A percentile compares a stretch with the other conserved stretches of the same genome.
phyloP scores from a whole-genome alignment of 371 early-diverging fungal species.

The Lichtheimia hyalospora region DNA sequence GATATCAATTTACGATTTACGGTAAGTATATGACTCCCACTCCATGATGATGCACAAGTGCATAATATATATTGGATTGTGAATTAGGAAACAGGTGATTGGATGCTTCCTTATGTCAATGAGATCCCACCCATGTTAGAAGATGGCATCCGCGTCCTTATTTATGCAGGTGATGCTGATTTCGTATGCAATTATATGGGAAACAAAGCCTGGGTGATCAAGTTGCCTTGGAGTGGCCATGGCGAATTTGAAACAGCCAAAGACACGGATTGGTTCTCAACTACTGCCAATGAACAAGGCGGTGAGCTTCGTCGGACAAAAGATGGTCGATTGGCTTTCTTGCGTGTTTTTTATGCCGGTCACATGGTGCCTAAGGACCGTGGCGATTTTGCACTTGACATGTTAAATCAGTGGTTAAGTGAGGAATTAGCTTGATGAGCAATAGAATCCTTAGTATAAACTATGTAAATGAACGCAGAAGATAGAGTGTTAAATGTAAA shows the following conservation, averaged over 20 bases:
- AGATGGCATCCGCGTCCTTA: constrained; percentile 77
- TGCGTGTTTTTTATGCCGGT: constrained; percentile 87
- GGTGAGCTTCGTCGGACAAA: constrained; percentile 75
- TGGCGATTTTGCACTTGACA: constrained; percentile 56
- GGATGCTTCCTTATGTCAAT: constrained; percentile 85
- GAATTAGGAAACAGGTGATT: no score
- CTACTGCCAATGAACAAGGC: constrained; percentile 48
- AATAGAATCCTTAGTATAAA: no score
- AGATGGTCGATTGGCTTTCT: constrained; percentile 75
- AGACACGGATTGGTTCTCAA: constrained; percentile 61
- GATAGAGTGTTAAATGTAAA: no score
- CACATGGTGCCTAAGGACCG: constrained; percentile 84
- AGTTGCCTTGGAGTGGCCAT: constrained; percentile 81
- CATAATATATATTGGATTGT: constrained; percentile 38
- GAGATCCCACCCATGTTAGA: constrained; percentile 72
- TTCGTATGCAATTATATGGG: constrained; percentile 93
- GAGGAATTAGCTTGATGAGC: no score
- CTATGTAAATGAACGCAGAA: no score
- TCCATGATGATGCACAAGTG: no score
- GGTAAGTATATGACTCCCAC: constrained; percentile 65
- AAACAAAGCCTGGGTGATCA: constrained; percentile 88
- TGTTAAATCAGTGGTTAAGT: constrained; percentile 69
- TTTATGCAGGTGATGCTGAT: constrained; percentile 91
- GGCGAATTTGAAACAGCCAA: constrained; percentile 63
- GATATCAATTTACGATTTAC: constrained; percentile 78